Base-by-base conservation (phyloP, 768 basidiomycete species). In the Suillus americanus region DNA sequence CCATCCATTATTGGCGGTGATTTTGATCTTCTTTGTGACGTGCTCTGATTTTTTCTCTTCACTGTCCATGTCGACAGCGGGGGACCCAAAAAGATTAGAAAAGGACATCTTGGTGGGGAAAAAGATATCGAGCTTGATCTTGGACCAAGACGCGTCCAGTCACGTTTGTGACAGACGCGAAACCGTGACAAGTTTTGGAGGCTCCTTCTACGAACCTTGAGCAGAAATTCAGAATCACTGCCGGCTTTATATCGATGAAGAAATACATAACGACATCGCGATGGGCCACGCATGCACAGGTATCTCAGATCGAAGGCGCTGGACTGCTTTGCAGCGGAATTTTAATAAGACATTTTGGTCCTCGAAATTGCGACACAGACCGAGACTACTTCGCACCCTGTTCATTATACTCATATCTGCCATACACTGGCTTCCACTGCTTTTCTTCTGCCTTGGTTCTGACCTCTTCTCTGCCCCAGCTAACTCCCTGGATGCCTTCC, bases 361-460 rank as follows among this genome's bases (percentile, higher is more conserved):
- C 61, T 66, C 64, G 28, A 66, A 61, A 62, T 38, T 45, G 12
- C 38, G 35, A 53, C 53, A 62, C 45, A 48, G 45, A 40, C 35
- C 51, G 28, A 55, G 51, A 56, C 41, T 71, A 80, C 65, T 41
- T 64, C 67, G 79, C 78, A 3, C 89, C 90, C 5, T 85, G 67
- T 65, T 81, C 73, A 72, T 90, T 89, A 71, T 86, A 91, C 57
- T 83, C 79, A 69, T 88, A 93, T 54, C 84, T 82, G 23, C 75
- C 77, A 72, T 95, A 94, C 8, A 84, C 75, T 3, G 92, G 87
- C 38, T 79, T 75, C 92, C 92, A 93, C 62, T 85, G 74, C 72
- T 76, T 79, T 68, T 80, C 79, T 60, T 73, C 75, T 12, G 85
- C 86, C 65, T 77, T 80, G 54, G 80, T 77, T 69, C 85, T 79